Evolutionary conservation across 176 grass and related monocot genomes (phyloP).

Genomic region (Microstegium vimineum): DNA sequence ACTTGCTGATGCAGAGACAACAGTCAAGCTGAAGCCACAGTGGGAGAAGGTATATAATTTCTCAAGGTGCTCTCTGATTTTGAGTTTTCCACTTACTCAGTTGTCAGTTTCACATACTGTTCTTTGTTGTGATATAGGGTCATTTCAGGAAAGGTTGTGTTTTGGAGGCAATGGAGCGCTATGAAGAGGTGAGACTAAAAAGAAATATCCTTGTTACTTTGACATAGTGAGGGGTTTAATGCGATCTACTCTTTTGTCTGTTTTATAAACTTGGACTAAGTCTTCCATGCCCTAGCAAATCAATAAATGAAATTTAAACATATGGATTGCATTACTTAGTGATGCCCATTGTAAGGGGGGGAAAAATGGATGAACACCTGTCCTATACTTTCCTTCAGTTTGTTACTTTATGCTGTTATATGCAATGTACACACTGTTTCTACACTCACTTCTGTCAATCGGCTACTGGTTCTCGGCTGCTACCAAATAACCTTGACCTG

Average conservation of each 20-base stretch:
- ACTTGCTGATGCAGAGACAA: slow-evolving; percentile 85
- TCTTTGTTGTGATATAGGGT: slow-evolving; percentile 62
- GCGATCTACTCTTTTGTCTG: not conserved
- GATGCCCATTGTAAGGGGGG: not conserved
- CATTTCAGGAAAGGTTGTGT: slow-evolving; percentile 95
- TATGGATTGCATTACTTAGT: not conserved
- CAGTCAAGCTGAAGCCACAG: slow-evolving; percentile 72
- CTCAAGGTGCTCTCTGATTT: not conserved
- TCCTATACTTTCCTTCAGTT: not conserved
- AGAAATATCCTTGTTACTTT: not conserved
- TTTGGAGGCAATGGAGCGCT: slow-evolving; percentile 89
- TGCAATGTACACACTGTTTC: not conserved
- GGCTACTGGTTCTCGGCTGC: not conserved
- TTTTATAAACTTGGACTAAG: not conserved
- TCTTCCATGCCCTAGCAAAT: not conserved
- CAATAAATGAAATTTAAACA: not conserved
- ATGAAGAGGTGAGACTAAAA: slow-evolving; percentile 76
- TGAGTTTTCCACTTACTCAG: slow-evolving; percentile 10
- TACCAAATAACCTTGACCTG: not conserved
- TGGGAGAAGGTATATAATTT: slow-evolving; percentile 86
- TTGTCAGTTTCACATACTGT: slow-evolving; percentile 32
- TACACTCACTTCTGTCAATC: not conserved
- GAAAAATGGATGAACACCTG: not conserved
- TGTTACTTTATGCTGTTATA: not conserved
- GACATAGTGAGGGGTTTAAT: not conserved